Conservation (phyloP, 371 early-diverging fungal species). For the Syncephalastrum contaminatum region DNA sequence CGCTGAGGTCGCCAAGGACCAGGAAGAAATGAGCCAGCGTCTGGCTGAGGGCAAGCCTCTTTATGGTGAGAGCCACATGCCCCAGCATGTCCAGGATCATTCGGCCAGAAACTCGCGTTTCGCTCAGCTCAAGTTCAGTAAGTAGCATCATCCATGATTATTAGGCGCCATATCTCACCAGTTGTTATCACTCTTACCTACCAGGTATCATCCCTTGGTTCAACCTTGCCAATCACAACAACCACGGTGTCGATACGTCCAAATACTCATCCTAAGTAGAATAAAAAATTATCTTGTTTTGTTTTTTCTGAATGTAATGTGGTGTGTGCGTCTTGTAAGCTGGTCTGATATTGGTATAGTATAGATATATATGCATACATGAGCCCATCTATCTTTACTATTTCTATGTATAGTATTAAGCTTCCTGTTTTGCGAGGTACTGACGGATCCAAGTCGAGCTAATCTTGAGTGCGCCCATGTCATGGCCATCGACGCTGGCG, state of each 20-base stretch:
- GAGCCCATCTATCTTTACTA: slow-evolving; percentile 3
- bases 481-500: slow-evolving; percentile 27
- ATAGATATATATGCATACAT: too few relatives aligned
- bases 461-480: slow-evolving; percentile 59
- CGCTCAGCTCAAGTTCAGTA: slow-evolving; percentile 69
- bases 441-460: slow-evolving; percentile 71
- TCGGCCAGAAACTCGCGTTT: slow-evolving; percentile 73
- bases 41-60: slow-evolving; percentile 70
- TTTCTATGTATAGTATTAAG: neutral
- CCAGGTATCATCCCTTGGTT: slow-evolving; percentile 74
- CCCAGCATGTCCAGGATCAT: slow-evolving; percentile 60
- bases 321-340: too few relatives aligned
- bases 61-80: slow-evolving; percentile 67
- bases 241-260: slow-evolving; percentile 69
- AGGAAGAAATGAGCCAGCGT: slow-evolving; percentile 63
- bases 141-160: slow-evolving; percentile 11
- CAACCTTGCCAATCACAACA: slow-evolving; percentile 82
- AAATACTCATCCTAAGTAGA: slow-evolving; percentile 35
- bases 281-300: neutral
- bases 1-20: slow-evolving; percentile 74
- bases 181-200: too few relatives aligned
- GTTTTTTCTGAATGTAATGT: too few relatives aligned
- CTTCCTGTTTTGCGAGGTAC: slow-evolving; percentile 19
- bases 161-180: too few relatives aligned
- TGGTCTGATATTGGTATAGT: too few relatives aligned